A percentile compares a stretch with the other conserved stretches of the same genome.
These are phyloP conservation scores for Cnidoscolus chayamansa DNA, from an alignment of 441 rosid species.

Conservation along the genomic window DNA sequence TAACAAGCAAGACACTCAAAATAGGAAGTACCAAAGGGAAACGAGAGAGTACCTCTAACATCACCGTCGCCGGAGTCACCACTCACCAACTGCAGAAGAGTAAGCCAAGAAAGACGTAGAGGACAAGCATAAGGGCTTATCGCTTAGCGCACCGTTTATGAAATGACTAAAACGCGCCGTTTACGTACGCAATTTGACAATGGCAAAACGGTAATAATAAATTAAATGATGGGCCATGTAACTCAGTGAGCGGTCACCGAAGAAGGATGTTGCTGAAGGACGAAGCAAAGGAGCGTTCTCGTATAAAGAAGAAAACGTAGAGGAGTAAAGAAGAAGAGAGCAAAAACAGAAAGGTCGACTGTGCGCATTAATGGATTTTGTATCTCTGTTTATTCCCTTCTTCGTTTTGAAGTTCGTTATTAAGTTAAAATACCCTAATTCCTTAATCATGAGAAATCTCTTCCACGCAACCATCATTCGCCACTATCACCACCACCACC, in stretches of 20 bases:
- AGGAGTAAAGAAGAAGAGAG: background rate
- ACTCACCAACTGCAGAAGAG: background rate
- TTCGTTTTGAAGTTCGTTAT: conserved; percentile 43
- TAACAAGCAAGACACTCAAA: background rate
- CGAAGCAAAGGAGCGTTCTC: conserved; percentile 20
- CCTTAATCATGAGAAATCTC: conserved; percentile 44
- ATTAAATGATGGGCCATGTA: background rate
- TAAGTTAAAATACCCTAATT: conserved; percentile 40
- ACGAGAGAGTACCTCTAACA: background rate
- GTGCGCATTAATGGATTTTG: conserved; percentile 36
- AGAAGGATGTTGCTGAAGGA: conserved; percentile 8
- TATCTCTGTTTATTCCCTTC: conserved; percentile 42
- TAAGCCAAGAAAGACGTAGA: background rate
- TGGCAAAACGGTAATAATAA: background rate
- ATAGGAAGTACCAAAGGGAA: background rate
- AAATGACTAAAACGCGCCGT: background rate
- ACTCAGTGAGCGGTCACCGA: background rate
- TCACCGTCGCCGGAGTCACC: background rate
- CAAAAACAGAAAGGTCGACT: conserved; percentile 1
- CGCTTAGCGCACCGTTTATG: background rate
- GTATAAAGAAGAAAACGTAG: background rate
- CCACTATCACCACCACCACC: conserved; percentile 26
- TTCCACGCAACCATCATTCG: conserved; percentile 41
- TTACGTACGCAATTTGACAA: no score
- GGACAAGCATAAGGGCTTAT: background rate